A percentile compares a stretch with the other conserved stretches of the same genome.
Evolutionary conservation across 108 stramenopile species (phyloP).

Genomic region (Skeletonema tropicum): DNA sequence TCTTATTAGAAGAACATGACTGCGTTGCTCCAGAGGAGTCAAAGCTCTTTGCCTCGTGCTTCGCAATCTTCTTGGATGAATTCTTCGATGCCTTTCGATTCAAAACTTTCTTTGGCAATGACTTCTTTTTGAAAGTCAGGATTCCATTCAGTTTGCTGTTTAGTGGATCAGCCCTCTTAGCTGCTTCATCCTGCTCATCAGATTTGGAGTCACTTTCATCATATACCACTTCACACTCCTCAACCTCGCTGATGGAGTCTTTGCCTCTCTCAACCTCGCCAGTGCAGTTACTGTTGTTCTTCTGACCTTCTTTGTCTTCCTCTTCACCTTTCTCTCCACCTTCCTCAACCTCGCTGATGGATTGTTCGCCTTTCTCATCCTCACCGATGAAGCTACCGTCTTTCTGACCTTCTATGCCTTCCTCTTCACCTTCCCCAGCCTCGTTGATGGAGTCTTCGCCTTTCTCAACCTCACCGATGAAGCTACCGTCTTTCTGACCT

Average conservation of each 20-base stretch:
- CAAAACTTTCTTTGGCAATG: not conserved
- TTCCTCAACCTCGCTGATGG: not conserved
- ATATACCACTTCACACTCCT: too few relatives aligned
- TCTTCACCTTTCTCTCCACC: not conserved
- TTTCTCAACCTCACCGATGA: too few relatives aligned
- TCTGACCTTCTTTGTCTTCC: not conserved
- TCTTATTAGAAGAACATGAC: too few relatives aligned
- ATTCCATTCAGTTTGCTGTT: not conserved
- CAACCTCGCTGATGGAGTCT: not conserved
- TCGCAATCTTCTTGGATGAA: too few relatives aligned
- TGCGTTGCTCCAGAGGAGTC: too few relatives aligned
- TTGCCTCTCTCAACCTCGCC: not conserved
- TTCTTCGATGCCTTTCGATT: not conserved
- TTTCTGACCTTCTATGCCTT: too few relatives aligned
- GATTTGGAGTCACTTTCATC: not conserved
- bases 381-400: too few relatives aligned
- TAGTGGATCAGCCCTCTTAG: not conserved
- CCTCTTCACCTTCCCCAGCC: too few relatives aligned
- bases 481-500: too few relatives aligned
- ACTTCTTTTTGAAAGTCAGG: not conserved
- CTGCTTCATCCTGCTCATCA: not conserved
- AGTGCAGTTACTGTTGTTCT: not conserved
- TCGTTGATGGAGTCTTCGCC: too few relatives aligned
- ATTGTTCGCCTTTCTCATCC: not conserved
- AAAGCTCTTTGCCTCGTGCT: too few relatives aligned